Percentiles rank a stretch among this genome's conserved stretches.
Conservation (phyloP, 345 rosid species). For the Euphorbia tirucalli region DNA sequence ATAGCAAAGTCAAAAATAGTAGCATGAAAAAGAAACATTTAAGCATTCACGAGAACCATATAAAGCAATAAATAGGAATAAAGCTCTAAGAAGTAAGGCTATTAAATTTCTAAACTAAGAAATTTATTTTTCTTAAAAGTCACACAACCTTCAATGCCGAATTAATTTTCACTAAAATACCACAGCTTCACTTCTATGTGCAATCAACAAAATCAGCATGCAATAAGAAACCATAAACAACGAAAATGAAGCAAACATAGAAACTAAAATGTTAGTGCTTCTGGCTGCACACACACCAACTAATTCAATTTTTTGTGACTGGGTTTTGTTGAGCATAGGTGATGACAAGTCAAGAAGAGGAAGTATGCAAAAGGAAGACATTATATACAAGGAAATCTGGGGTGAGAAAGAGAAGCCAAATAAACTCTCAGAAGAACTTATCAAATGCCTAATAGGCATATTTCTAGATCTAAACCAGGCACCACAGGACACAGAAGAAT, state of each 20-base stretch:
- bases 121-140: not conserved
- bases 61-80: not conserved
- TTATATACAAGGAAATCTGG: constrained; percentile 32
- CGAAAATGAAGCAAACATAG: not conserved
- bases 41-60: not conserved
- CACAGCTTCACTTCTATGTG: not conserved
- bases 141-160: no score
- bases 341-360: constrained; percentile 49
- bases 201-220: not conserved
- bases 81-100: not conserved
- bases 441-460: constrained; percentile 62
- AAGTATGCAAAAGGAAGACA: constrained; percentile 36
- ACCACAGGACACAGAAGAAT: constrained; percentile 41
- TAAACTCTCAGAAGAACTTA: constrained; percentile 67
- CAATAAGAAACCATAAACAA: not conserved
- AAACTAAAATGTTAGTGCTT: not conserved
- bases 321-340: constrained; percentile 29
- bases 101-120: not conserved
- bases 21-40: not conserved
- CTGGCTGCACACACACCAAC: not conserved
- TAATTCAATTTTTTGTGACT: not conserved
- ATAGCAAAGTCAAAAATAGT: not conserved
- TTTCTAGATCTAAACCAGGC: constrained; percentile 62
- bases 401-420: constrained; percentile 66
- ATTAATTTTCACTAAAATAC: not conserved